phyloP scores from a whole-genome alignment of 257 asterid species.

The Solanum habrochaites region DNA sequence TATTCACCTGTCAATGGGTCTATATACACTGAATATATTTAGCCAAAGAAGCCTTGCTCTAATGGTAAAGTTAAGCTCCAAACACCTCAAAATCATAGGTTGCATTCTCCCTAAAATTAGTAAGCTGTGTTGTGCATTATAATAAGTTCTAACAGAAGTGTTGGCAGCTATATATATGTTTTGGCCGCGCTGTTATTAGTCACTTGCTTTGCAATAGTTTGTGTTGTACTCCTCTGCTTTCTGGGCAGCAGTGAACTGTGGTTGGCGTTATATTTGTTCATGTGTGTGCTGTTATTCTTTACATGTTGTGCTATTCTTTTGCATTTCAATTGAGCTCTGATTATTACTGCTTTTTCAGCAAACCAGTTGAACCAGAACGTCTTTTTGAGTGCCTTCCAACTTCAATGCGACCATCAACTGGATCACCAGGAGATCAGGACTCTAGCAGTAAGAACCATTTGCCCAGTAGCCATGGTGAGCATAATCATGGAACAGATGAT shows the following conservation, averaged over 20 bases:
- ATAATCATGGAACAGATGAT: conserved; percentile 44
- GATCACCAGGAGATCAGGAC: conserved; percentile 58
- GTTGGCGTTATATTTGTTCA: background rate
- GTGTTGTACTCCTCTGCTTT: background rate
- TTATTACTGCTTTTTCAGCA: conserved; percentile 38
- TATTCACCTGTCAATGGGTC: background rate
- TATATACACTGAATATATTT: background rate
- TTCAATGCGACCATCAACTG: conserved; percentile 92
- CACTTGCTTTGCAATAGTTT: background rate
- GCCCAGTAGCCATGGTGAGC: conserved; percentile 57
- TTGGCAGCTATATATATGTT: background rate
- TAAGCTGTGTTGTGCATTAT: background rate
- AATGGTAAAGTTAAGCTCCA: background rate
- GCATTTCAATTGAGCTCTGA: background rate
- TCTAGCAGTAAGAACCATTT: conserved; percentile 60
- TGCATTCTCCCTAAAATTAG: background rate
- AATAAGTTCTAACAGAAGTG: background rate
- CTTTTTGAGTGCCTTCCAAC: conserved; percentile 98
- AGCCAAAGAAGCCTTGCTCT: background rate
- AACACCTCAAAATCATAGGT: background rate
- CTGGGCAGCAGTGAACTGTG: background rate
- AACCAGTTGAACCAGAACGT: conserved; percentile 97
- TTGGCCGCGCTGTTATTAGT: background rate
- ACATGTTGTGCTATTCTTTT: background rate
- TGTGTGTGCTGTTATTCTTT: background rate